Evolutionary conservation across 176 grass and related monocot genomes (phyloP), one percentile per base, ranked within the genome.

Genomic region (Tillandsia leiboldiana): DNA sequence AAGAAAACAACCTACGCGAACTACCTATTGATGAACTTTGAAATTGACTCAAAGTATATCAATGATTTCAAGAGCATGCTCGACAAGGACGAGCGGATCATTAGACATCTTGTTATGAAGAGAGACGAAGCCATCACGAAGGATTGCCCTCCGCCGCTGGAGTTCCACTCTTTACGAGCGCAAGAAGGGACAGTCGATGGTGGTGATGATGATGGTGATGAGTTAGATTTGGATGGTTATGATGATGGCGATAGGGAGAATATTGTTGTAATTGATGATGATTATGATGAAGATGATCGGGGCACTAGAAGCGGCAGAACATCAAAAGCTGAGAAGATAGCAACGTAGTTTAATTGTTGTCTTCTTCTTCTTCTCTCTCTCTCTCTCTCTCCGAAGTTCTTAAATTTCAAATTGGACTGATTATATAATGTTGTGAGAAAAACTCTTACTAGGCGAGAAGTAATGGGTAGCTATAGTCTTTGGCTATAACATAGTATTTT

Each of bases 1-100:
- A 93, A 87, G 71, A 93, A 97, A 81, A 79, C 94, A 67, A 83
- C 26, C 10, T 78, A 90, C 73, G 94, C 89, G 48, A 91, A 90
- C 72, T 97, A 97, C 70, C 81, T 93, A 48, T 67, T 93, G 26
- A 97, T 97, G 89, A 97, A 97, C 77, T 93, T 93, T 71, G 89
- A 97, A 82, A 78, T 97, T 20, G 89, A 97, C 58, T 23, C 94
- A 65, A 92, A 89, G 75, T 82, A 74, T 75, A 81, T 90, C 23
- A 90, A 97, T 11, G 84, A 97, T 70, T 90, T 97, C 61, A 97
- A 97, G 76, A 93, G 78, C 57, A 71, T 93, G 77, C 79, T 92
- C 13, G 89, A 97, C 63, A 93, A 88, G 77, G 94, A 97, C 51
- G 94, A 93, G 59, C 79, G 87, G 78, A 85, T 97, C 26, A 90